phyloP scores from a whole-genome alignment of 2,329 filamentous ascomycete genomes.

The Fusarium sp. region DNA sequence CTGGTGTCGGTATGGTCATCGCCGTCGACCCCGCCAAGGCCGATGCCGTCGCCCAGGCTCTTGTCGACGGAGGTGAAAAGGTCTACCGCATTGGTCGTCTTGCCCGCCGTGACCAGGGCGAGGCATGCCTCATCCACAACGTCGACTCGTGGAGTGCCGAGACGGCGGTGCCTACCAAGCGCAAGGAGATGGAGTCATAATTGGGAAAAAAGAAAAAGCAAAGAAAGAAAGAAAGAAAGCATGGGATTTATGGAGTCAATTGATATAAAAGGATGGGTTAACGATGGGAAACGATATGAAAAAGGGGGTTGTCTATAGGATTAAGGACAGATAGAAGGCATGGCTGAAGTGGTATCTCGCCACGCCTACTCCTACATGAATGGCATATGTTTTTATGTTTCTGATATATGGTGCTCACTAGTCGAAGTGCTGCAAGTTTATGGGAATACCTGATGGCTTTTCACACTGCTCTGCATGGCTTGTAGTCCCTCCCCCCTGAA shows the following conservation, averaged over 20 bases:
- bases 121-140: constrained; percentile 49
- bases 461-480: no score
- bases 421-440: not conserved
- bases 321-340: constrained; percentile 25
- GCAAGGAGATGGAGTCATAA: constrained; percentile 40
- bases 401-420: not conserved
- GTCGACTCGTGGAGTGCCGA: constrained; percentile 48
- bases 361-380: constrained; percentile 20
- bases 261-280: constrained; percentile 11
- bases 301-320: constrained; percentile 15
- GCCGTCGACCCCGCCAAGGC: constrained; percentile 77
- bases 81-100: constrained; percentile 82
- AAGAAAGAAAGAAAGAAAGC: constrained; percentile 10
- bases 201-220: not conserved
- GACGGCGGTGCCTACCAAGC: constrained; percentile 34
- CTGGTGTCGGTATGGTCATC: constrained; percentile 92
- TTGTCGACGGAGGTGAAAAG: constrained; percentile 73
- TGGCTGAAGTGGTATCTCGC: constrained; percentile 8
- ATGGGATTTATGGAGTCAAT: constrained; percentile 32
- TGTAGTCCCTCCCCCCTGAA: not conserved
- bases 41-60: constrained; percentile 65
- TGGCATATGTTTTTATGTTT: constrained; percentile 20
- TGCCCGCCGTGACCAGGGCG: constrained; percentile 61
- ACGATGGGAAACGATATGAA: constrained; percentile 27
- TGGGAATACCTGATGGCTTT: not conserved